phyloP scores from a whole-genome alignment of 495 filamentous ascomycete species.

The Aspergillus sclerotioniger region DNA sequence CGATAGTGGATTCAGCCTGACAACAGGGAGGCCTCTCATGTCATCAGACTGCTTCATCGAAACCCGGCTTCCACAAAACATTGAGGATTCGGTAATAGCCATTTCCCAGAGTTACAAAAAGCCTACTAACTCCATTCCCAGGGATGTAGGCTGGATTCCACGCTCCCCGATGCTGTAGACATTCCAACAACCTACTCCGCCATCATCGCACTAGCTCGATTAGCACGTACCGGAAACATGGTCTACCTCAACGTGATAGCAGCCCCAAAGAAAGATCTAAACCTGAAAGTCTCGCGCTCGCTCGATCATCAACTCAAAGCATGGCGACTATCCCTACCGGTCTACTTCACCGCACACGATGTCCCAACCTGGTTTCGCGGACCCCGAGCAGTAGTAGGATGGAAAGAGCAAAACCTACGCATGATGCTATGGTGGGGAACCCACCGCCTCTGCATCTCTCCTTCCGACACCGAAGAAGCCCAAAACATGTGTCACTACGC shows the following conservation, averaged over 20 bases:
- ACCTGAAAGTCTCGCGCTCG: slow-evolving; percentile 17
- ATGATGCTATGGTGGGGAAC: slow-evolving; percentile 29
- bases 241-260: slow-evolving; percentile 19
- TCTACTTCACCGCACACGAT: slow-evolving; percentile 19
- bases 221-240: slow-evolving; percentile 19
- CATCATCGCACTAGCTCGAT: slow-evolving; percentile 21
- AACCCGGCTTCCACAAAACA: slow-evolving; percentile 23
- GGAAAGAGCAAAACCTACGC: slow-evolving; percentile 30
- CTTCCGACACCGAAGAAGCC: slow-evolving; percentile 19
- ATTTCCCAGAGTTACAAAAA: not conserved
- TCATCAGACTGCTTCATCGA: slow-evolving; percentile 25
- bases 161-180: slow-evolving; percentile 5
- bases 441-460: slow-evolving; percentile 16
- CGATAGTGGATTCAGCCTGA: slow-evolving; percentile 30
- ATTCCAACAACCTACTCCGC: slow-evolving; percentile 24
- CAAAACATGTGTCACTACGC: slow-evolving; percentile 20
- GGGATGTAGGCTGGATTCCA: slow-evolving; percentile 11
- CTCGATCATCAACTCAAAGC: slow-evolving; percentile 20
- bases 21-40: slow-evolving; percentile 24
- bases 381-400: slow-evolving; percentile 19
- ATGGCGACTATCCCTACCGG: slow-evolving; percentile 22
- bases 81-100: slow-evolving; percentile 21
- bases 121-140: not conserved
- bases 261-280: slow-evolving; percentile 3
- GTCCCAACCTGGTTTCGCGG: slow-evolving; percentile 23